Evolutionary conservation across 192 early-diverging fungal species (phyloP), one percentile per base, ranked within the genome.

Genomic region (Entomortierella parvispora): DNA sequence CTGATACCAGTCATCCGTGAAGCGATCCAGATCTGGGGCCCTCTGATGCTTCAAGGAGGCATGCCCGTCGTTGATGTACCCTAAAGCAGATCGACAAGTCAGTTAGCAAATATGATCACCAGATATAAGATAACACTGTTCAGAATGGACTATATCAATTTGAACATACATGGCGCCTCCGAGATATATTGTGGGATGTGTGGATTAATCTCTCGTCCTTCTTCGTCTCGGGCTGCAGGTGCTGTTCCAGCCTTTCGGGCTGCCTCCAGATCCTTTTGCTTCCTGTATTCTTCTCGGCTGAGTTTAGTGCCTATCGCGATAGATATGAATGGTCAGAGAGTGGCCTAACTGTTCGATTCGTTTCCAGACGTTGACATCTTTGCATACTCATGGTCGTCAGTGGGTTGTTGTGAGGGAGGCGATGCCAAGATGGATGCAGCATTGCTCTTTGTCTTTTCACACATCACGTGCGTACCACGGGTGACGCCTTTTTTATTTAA

Each of bases 181-280:
- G 93, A 90, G 82, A 98, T 98, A 80, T 93, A 98, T 60, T 97
- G 89, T 6, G 98, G 98, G 50, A 98, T 99, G 75, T 99, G 97
- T 20, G 98, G 98, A 77, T 99, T 99, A 85, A 99, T 98, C 68
- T 94, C 93, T 25, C 90, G 90, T 40, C 97, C 98, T 43, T 93
- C 91, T 26, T 91, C 92, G 80, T 95, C 94, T 4, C 90, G 80
- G 52, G 92, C 94, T 18, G 94, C 89, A 23, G 94, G 91, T 11
- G 93, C 93, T 31, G 93, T 94, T 65, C 94, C 94, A 8, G 97
- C 96, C 71, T 97, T 98, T 57, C 97, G 90, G 56, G 97, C 96
- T 10, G 95, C 96, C 57, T 99, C 97, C 54, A 98, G 86, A 64
- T 96, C 95, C 70, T 97, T 96, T 69, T 96, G 95, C 58, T 89